Evolutionary conservation across 371 early-diverging fungal species (phyloP).

Genomic region (Rhizomucor miehei): DNA sequence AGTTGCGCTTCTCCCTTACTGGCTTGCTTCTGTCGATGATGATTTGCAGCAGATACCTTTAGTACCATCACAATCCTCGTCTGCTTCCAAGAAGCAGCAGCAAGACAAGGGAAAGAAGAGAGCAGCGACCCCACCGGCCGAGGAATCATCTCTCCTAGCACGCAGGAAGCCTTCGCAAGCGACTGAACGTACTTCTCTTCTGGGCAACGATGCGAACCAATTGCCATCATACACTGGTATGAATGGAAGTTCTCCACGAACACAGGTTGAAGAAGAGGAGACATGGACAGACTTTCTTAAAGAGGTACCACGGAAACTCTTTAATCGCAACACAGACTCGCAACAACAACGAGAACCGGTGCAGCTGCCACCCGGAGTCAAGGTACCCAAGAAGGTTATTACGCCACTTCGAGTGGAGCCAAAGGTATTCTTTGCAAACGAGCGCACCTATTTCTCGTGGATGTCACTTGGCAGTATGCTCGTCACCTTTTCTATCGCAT

Average conservation of each 20-base stretch:
- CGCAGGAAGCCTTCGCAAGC: background rate
- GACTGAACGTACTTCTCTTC: conserved; percentile 29
- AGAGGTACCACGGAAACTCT: no score
- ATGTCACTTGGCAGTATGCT: conserved; percentile 75
- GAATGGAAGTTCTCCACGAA: background rate
- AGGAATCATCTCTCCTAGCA: background rate
- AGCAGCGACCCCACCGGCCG: background rate
- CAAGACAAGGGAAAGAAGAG: conserved; percentile 7
- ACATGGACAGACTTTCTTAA: conserved; percentile 1
- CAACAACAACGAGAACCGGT: conserved; percentile 20
- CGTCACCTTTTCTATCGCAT: conserved; percentile 74
- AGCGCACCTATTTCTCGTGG: conserved; percentile 97
- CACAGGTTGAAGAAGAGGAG: background rate
- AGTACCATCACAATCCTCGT: conserved; percentile 19
- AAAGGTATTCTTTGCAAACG: conserved; percentile 99
- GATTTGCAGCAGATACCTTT: conserved; percentile 66
- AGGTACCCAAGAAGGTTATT: conserved; percentile 62
- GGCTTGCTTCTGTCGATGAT: conserved; percentile 94
- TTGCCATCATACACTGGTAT: conserved; percentile 11
- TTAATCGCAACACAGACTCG: no score
- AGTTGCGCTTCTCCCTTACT: conserved; percentile 95
- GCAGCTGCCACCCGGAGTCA: conserved; percentile 49
- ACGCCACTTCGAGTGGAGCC: conserved; percentile 95
- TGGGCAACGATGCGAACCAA: conserved; percentile 7
- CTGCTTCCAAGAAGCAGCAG: conserved; percentile 11